These are phyloP conservation scores for Schwanniomyces etchellsii DNA, from an alignment of 1,139 yeast genomes.

Conservation along the genomic window DNA sequence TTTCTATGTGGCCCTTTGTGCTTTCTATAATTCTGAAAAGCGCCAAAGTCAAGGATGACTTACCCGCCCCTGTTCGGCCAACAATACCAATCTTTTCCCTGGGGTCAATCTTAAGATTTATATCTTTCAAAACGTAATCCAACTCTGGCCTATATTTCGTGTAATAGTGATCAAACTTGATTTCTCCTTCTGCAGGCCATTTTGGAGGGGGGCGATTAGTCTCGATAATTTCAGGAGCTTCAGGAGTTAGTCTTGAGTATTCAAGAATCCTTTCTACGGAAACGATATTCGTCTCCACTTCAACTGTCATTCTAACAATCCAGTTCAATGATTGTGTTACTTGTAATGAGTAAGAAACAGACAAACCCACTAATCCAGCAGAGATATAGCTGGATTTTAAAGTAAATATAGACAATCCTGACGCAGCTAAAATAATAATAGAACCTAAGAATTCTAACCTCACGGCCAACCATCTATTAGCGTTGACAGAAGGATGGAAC, in stretches of 20 bases:
- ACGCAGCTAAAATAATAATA: slow-evolving; percentile 76
- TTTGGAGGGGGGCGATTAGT: slow-evolving; percentile 58
- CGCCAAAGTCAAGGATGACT: slow-evolving; percentile 85
- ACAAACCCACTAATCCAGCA: slow-evolving; percentile 90
- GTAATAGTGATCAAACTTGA: slow-evolving; percentile 68
- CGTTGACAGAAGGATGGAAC: slow-evolving; percentile 86
- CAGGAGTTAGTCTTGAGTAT: slow-evolving; percentile 67
- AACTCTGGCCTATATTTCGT: slow-evolving; percentile 82
- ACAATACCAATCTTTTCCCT: slow-evolving; percentile 92
- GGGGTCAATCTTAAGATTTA: slow-evolving; percentile 62
- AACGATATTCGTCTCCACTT: slow-evolving; percentile 93
- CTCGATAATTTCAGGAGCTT: slow-evolving; percentile 76
- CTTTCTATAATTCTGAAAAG: slow-evolving; percentile 88
- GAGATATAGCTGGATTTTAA: slow-evolving; percentile 64
- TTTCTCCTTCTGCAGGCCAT: slow-evolving; percentile 81
- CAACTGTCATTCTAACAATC: slow-evolving; percentile 98
- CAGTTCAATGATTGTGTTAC: slow-evolving; percentile 91
- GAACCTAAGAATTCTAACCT: slow-evolving; percentile 90
- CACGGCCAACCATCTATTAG: slow-evolving; percentile 96
- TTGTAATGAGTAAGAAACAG: slow-evolving; percentile 88
- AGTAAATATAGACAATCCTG: slow-evolving; percentile 71
- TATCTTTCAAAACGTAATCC: slow-evolving; percentile 71
- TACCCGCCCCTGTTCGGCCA: slow-evolving; percentile 97
- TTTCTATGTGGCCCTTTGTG: slow-evolving; percentile 60
- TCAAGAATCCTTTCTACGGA: slow-evolving; percentile 94